Evolutionary conservation across 257 asterid species (phyloP).

Genomic region (Solanum chaucha): DNA sequence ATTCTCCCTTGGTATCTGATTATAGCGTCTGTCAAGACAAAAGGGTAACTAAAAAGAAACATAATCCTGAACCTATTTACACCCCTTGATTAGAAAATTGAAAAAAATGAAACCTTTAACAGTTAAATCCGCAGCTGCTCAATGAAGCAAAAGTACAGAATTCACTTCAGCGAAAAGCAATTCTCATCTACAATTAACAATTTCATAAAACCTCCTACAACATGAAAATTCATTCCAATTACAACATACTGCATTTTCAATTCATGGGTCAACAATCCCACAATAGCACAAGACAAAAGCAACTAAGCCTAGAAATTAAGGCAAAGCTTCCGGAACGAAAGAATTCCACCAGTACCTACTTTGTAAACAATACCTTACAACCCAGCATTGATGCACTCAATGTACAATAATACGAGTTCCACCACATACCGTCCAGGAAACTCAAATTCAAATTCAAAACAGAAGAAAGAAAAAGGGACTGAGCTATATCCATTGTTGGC

Average conservation of each 20-base stretch:
- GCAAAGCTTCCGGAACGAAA: not conserved
- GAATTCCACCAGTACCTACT: not conserved
- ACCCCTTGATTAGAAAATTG: not conserved
- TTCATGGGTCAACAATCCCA: not conserved
- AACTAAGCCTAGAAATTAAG: not conserved
- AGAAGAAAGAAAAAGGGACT: not conserved
- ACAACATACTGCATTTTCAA: not conserved
- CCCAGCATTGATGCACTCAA: not conserved
- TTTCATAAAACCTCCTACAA: not conserved
- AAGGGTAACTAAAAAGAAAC: not conserved
- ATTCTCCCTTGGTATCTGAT: not conserved
- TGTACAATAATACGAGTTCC: not conserved
- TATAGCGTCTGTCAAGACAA: not conserved
- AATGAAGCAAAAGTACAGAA: not conserved
- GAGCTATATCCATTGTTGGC: not conserved
- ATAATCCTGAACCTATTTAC: not conserved
- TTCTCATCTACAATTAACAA: not conserved
- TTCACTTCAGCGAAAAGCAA: not conserved
- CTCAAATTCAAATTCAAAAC: not conserved
- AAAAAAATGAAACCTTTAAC: not conserved
- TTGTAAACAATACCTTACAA: not conserved
- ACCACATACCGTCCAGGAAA: not conserved
- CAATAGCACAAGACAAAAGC: not conserved
- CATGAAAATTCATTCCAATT: not conserved
- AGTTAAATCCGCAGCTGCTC: not conserved